These are phyloP conservation scores for Trypanosoma melophagium DNA, from an alignment of 208 protist genomes.

Conservation along the genomic window DNA sequence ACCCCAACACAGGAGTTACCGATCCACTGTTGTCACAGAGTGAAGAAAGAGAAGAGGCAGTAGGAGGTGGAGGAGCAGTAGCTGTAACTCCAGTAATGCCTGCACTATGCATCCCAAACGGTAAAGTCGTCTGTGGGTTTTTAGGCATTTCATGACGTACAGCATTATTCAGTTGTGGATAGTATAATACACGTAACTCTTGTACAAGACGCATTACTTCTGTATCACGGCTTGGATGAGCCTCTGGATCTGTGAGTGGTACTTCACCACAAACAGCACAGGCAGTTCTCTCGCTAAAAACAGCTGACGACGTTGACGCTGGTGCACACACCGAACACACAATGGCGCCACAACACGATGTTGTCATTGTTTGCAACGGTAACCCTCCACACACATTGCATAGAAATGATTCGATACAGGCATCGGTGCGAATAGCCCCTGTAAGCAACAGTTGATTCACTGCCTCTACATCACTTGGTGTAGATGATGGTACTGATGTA, in stretches of 20 bases:
- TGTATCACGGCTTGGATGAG: conserved; percentile 46
- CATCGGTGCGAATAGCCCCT: conserved; percentile 41
- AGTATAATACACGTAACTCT: conserved; percentile 76
- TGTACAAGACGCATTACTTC: conserved; percentile 59
- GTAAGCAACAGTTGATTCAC: conserved; percentile 64
- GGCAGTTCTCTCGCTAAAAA: conserved; percentile 31
- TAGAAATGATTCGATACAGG: conserved; percentile 30
- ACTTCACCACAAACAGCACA: conserved; percentile 71
- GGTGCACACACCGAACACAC: conserved; percentile 65
- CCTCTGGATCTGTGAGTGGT: conserved; percentile 53
- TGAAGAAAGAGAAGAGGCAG: no score
- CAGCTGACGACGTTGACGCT: conserved; percentile 40
- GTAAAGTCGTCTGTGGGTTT: conserved; percentile 17
- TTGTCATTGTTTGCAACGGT: conserved; percentile 62
- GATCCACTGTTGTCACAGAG: not conserved
- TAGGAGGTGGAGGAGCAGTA: no score
- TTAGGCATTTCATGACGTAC: conserved; percentile 12
- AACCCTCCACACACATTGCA: conserved; percentile 59
- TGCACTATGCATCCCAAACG: conserved; percentile 9
- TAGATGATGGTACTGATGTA: conserved; percentile 39
- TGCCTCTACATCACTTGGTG: conserved; percentile 48
- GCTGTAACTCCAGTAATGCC: not conserved
- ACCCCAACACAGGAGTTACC: conserved; percentile 14
- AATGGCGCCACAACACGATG: conserved; percentile 78
- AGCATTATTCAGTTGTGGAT: conserved; percentile 41